A percentile compares a stretch with the other conserved stretches of the same genome.
These are phyloP conservation scores for Protomyces pachydermus DNA, from an alignment of 1,139 yeast genomes.

Conservation along the genomic window DNA sequence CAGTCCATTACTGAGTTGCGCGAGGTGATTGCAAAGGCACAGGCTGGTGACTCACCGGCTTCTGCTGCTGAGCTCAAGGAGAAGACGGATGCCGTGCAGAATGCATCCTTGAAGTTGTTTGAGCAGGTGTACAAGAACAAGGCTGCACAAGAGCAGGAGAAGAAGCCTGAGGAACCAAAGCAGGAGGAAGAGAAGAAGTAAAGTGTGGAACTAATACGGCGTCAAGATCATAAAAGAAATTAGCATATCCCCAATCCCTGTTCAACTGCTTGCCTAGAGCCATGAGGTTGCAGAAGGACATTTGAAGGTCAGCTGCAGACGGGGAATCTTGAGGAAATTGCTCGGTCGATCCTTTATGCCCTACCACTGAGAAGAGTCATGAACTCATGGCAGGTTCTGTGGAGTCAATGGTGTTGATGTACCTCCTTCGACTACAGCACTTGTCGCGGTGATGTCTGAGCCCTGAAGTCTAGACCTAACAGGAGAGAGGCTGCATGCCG, in stretches of 20 bases:
- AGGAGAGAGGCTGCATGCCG: too few species aligned
- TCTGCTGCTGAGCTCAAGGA: slow-evolving; percentile 77
- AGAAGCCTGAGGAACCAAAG: slow-evolving; percentile 21
- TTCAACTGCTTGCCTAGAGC: not conserved
- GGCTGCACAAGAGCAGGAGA: slow-evolving; percentile 18
- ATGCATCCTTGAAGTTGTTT: slow-evolving; percentile 84
- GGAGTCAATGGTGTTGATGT: too few species aligned
- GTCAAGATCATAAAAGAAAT: slow-evolving; percentile 30
- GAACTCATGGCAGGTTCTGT: too few species aligned
- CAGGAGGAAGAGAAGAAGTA: slow-evolving; percentile 31
- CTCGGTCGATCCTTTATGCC: too few species aligned
- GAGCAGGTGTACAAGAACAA: slow-evolving; percentile 85
- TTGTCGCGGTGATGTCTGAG: too few species aligned
- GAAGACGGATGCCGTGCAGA: slow-evolving; percentile 92
- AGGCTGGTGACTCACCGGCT: slow-evolving; percentile 75
- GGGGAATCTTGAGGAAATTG: too few species aligned
- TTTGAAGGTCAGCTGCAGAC: too few species aligned
- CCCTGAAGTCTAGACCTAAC: too few species aligned
- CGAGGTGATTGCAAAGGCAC: slow-evolving; percentile 89
- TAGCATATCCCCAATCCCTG: not conserved
- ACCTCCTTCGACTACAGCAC: too few species aligned
- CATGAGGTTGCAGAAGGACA: too few species aligned
- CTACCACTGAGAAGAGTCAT: too few species aligned
- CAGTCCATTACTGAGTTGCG: slow-evolving; percentile 72
- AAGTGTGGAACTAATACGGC: not conserved